Evolutionary conservation across 371 early-diverging fungal genomes (phyloP).

Genomic region (Apophysomyces elegans): DNA sequence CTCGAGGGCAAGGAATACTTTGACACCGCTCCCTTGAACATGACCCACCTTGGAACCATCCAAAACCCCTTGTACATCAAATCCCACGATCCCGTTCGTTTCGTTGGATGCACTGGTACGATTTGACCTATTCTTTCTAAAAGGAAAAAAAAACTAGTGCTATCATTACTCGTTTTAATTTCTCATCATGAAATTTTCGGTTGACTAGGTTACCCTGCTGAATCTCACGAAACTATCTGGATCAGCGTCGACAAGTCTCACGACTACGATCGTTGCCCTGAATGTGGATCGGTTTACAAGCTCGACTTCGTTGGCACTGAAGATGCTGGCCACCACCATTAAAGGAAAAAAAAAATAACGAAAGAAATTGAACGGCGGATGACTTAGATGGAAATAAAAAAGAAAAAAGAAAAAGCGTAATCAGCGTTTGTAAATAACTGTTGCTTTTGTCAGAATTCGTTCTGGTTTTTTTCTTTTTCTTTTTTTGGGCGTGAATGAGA

Average conservation of each 20-base stretch:
- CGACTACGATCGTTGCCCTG: conserved; percentile 92
- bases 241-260: conserved; percentile 76
- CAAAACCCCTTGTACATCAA: conserved; percentile 86
- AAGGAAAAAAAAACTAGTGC: too few species aligned
- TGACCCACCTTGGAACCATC: conserved; percentile 83
- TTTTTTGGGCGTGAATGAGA: not conserved
- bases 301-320: conserved; percentile 59
- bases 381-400: conserved; percentile 10
- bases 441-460: not conserved
- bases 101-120: conserved; percentile 94
- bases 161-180: not conserved
- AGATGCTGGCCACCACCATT: conserved; percentile 52
- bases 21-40: conserved; percentile 82
- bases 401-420: conserved; percentile 1
- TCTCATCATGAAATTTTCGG: not conserved
- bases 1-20: conserved; percentile 89
- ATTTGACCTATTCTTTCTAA: conserved; percentile 8
- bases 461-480: not conserved
- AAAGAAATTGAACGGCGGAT: not conserved
- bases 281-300: conserved; percentile 90
- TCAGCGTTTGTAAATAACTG: conserved; percentile 2
- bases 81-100: conserved; percentile 82
- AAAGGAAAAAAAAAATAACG: conserved; percentile 12
- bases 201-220: conserved; percentile 80
- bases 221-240: conserved; percentile 89